Conservation (phyloP, 441 rosid species). For the Eutrema salsugineum region DNA sequence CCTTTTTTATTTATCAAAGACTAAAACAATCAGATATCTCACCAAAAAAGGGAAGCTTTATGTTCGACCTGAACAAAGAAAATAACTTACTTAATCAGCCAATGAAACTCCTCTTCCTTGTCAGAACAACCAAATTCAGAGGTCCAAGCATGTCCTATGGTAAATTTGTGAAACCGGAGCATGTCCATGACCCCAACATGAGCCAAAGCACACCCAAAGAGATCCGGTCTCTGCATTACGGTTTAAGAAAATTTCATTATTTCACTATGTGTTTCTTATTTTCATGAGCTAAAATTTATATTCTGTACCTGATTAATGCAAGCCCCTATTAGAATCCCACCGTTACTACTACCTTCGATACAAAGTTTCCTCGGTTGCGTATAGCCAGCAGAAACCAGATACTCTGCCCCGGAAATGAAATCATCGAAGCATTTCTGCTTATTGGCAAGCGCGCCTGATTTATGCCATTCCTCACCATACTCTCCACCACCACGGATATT, state of each 20-base stretch:
- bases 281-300: neutral
- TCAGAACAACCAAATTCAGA: conserved; percentile 87
- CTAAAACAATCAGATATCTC: conserved; percentile 2
- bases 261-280: neutral
- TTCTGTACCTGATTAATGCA: conserved; percentile 77
- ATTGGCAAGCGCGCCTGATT: conserved; percentile 70
- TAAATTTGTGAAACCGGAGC: conserved; percentile 90
- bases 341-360: conserved; percentile 94
- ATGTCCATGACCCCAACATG: conserved; percentile 99
- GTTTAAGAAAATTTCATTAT: neutral
- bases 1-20: conserved; percentile 32
- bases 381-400: conserved; percentile 69
- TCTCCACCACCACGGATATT: conserved; percentile 98
- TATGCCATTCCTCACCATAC: conserved; percentile 95
- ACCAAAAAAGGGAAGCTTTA: neutral
- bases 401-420: conserved; percentile 75
- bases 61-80: neutral
- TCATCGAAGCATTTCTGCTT: conserved; percentile 90
- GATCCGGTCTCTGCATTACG: conserved; percentile 76
- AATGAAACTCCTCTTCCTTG: conserved; percentile 76
- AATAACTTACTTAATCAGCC: conserved; percentile 75
- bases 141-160: conserved; percentile 95
- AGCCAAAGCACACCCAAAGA: conserved; percentile 94
- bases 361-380: conserved; percentile 70
- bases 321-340: conserved; percentile 91